Percentiles rank a stretch among this genome's conserved stretches.
phyloP scores from a whole-genome alignment of 768 basidiomycete species.

The Epithele typhae region DNA sequence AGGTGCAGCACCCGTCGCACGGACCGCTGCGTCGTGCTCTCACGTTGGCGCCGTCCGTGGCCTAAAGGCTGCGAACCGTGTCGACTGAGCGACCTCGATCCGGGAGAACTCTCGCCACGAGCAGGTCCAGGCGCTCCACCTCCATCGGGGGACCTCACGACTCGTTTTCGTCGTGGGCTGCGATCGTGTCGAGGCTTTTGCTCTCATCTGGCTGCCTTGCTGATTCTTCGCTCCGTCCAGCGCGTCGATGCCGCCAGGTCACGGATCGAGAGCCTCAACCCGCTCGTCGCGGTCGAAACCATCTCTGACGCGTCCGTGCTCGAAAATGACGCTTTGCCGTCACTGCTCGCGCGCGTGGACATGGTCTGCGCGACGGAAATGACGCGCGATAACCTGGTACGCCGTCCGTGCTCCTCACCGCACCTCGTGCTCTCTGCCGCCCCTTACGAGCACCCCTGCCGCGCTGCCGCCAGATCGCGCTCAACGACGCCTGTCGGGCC shows the following conservation, averaged over 20 bases:
- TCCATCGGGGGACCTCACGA: too few relatives aligned
- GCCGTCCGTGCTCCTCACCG: too few relatives aligned
- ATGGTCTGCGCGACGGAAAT: slow-evolving; percentile 86
- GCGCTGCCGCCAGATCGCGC: slow-evolving; percentile 47
- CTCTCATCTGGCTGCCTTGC: not conserved
- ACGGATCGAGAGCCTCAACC: slow-evolving; percentile 87
- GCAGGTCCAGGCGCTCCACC: too few relatives aligned
- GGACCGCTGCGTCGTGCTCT: too few relatives aligned
- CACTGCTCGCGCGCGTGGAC: slow-evolving; percentile 64
- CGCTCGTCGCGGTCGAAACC: slow-evolving; percentile 80
- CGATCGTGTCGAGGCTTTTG: not conserved
- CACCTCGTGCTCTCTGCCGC: not conserved
- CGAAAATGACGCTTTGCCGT: slow-evolving; percentile 45
- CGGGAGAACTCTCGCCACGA: not conserved
- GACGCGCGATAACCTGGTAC: slow-evolving; percentile 64
- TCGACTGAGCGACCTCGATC: not conserved
- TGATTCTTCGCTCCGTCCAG: slow-evolving; percentile 38
- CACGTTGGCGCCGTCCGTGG: slow-evolving; percentile 5
- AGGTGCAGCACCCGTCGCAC: too few relatives aligned
- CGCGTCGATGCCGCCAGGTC: slow-evolving; percentile 80
- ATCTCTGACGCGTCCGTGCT: slow-evolving; percentile 46
- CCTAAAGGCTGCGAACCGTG: slow-evolving; percentile 11
- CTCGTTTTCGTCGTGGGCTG: not conserved
- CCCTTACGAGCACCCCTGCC: too few relatives aligned
- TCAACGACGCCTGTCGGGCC: slow-evolving; percentile 79